Conservation (phyloP, 768 basidiomycete species). For the Pleurotus ostreatus region DNA sequence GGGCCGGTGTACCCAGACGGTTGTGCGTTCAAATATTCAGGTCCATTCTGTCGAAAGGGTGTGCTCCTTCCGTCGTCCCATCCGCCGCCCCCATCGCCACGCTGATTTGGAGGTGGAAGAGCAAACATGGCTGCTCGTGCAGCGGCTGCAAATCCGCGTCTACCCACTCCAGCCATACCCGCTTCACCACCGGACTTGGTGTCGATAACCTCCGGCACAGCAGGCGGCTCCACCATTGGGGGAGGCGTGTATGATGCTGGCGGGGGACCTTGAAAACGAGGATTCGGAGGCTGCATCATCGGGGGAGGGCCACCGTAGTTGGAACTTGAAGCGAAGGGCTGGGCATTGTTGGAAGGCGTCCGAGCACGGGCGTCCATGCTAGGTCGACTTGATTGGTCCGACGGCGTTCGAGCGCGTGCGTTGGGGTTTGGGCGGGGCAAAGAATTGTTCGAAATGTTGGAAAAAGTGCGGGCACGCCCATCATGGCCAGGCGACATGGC, state of each 20-base stretch:
- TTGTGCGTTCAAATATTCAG: conserved; percentile 4
- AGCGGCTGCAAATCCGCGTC: conserved; percentile 62
- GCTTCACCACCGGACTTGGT: conserved; percentile 75
- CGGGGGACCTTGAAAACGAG: background rate
- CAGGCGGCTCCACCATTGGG: background rate
- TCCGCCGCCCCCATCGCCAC: conserved; percentile 7
- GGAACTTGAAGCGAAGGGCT: background rate
- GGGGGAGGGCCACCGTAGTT: background rate
- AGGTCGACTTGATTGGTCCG: conserved; percentile 54
- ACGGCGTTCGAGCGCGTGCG: conserved; percentile 1
- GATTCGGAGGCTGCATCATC: background rate
- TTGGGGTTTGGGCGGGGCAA: conserved; percentile 8
- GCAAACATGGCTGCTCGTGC: conserved; percentile 51
- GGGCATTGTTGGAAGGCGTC: conserved; percentile 2
- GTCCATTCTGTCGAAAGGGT: conserved; percentile 1
- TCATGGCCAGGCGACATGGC: conserved; percentile 17
- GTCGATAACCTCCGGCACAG: conserved; percentile 37
- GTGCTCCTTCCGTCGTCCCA: conserved; percentile 7
- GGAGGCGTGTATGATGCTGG: conserved; percentile 1
- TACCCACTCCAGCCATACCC: conserved; percentile 89
- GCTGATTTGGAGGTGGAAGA: conserved; percentile 5
- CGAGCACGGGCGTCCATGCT: conserved; percentile 40
- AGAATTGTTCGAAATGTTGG: conserved; percentile 14
- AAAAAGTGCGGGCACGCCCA: conserved; percentile 13
- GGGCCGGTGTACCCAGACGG: background rate